Evolutionary conservation across 306 rosid species (phyloP).

Genomic region (Ochetophila trinervis): DNA sequence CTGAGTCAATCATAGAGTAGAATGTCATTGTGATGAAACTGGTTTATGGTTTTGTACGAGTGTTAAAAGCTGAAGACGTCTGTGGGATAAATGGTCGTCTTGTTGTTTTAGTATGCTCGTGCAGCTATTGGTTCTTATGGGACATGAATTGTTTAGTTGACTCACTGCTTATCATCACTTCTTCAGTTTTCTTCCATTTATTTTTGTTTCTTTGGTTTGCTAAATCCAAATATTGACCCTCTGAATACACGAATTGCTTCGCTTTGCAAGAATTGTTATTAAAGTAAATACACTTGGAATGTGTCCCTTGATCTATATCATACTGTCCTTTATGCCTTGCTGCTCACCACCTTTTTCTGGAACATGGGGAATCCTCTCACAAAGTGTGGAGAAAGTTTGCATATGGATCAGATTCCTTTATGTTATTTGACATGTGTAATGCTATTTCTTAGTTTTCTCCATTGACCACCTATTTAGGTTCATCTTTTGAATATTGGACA

Average conservation of each 20-base stretch:
- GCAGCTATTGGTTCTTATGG: slow-evolving; percentile 11
- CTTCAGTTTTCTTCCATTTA: not conserved
- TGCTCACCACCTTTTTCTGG: not conserved
- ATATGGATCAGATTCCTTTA: not conserved
- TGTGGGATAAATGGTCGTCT: slow-evolving; percentile 19
- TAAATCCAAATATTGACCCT: not conserved
- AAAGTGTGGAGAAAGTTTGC: not conserved
- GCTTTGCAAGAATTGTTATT: too few species aligned
- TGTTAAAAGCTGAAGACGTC: slow-evolving; percentile 15
- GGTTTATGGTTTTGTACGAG: not conserved
- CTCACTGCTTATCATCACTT: not conserved
- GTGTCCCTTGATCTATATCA: too few species aligned
- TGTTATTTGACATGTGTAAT: not conserved
- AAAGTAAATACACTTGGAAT: too few species aligned
- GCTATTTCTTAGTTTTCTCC: not conserved
- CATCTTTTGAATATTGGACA: not conserved
- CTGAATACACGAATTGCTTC: not conserved
- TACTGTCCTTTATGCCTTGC: too few species aligned
- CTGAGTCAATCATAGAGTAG: slow-evolving; percentile 7
- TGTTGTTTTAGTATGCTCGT: slow-evolving; percentile 11
- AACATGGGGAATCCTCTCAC: not conserved
- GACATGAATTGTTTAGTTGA: slow-evolving; percentile 1
- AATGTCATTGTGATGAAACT: slow-evolving; percentile 14
- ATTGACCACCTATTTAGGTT: not conserved
- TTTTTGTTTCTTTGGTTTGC: not conserved